phyloP scores from a whole-genome alignment of 371 early-diverging fungal species.

The Rhizopus sp. region DNA sequence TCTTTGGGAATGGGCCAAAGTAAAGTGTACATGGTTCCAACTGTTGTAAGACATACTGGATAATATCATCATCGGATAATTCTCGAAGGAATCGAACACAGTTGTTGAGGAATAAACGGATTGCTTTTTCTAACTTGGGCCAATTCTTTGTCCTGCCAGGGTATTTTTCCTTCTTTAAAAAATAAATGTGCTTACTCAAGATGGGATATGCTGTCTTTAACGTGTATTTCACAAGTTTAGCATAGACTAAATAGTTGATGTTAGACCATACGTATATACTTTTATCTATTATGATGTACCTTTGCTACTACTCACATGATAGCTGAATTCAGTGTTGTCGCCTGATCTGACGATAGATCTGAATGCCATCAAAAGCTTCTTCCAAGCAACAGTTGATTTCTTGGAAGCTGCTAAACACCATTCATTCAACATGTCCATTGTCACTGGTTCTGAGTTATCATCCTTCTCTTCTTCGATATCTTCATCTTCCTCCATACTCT shows the following conservation, averaged over 20 bases:
- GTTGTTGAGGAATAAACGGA: slow-evolving; percentile 76
- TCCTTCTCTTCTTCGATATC: slow-evolving; percentile 29
- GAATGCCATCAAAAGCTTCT: slow-evolving; percentile 74
- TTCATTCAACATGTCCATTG: slow-evolving; percentile 36
- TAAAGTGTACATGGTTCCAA: slow-evolving; percentile 72
- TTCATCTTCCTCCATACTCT: slow-evolving; percentile 31
- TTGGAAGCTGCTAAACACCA: slow-evolving; percentile 36
- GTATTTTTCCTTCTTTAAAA: slow-evolving; percentile 51
- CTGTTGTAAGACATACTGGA: slow-evolving; percentile 77
- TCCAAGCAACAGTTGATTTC: slow-evolving; percentile 36
- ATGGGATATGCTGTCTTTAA: slow-evolving; percentile 59
- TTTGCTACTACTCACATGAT: slow-evolving; percentile 70
- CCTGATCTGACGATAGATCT: slow-evolving; percentile 72
- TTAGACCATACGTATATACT: not conserved
- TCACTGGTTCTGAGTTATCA: slow-evolving; percentile 30
- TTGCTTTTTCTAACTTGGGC: slow-evolving; percentile 71
- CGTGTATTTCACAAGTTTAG: slow-evolving; percentile 66
- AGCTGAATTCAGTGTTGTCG: slow-evolving; percentile 51
- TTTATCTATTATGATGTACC: slow-evolving; percentile 26
- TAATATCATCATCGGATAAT: slow-evolving; percentile 78
- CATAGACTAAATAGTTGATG: slow-evolving; percentile 60
- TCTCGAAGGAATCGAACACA: slow-evolving; percentile 74
- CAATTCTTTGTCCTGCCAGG: slow-evolving; percentile 71
- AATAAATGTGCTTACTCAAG: slow-evolving; percentile 60
- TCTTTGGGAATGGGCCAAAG: slow-evolving; percentile 83